These are phyloP conservation scores for Excoecaria cochinchinensis DNA, from an alignment of 345 rosid genomes.

Conservation along the genomic window DNA sequence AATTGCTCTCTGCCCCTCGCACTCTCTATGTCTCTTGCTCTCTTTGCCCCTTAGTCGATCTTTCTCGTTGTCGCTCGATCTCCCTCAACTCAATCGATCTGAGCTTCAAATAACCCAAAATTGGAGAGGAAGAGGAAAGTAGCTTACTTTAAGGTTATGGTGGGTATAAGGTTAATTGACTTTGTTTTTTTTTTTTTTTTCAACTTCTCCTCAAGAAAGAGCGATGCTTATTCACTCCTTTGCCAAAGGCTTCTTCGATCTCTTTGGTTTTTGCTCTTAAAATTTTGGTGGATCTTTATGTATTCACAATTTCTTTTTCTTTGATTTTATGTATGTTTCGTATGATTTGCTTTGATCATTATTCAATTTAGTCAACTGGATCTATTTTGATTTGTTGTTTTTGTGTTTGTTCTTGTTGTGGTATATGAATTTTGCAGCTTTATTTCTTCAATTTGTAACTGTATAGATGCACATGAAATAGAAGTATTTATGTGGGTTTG, in stretches of 20 bases:
- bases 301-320: background rate
- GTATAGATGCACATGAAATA: background rate
- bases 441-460: conserved; percentile 6
- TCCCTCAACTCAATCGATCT: too few species aligned
- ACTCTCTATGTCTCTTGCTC: too few species aligned
- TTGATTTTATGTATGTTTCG: background rate
- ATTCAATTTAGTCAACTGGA: conserved; percentile 18
- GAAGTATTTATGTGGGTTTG: background rate
- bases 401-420: background rate
- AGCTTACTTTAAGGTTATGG: too few species aligned
- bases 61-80: too few species aligned
- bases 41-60: too few species aligned
- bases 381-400: background rate
- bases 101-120: too few species aligned
- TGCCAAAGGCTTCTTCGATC: conserved; percentile 17
- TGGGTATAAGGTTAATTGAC: too few species aligned
- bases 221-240: background rate
- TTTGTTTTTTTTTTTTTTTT: background rate
- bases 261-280: background rate
- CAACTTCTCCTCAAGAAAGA: background rate
- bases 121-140: too few species aligned
- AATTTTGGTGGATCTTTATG: conserved; percentile 27
- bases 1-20: too few species aligned
- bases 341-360: background rate
- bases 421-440: conserved; percentile 9